A percentile compares a stretch with the other conserved stretches of the same genome.
phyloP scores from a whole-genome alignment of 1,284 basidiomycete species.

The Austropuccinia psidii region DNA sequence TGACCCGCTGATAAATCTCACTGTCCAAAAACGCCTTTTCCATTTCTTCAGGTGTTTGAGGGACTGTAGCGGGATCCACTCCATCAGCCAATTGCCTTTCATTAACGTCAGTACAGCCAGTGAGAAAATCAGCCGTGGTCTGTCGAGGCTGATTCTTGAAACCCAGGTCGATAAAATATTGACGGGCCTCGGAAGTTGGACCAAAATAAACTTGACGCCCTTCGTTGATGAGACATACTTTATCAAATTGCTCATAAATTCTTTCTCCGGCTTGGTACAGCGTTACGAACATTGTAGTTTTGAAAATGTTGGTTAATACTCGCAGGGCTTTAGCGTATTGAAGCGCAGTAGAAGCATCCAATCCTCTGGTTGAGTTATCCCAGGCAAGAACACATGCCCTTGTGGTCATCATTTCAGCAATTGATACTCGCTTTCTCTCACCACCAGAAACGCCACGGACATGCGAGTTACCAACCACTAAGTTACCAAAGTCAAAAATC shows the following conservation, averaged over 20 bases:
- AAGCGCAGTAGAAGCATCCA: constrained; percentile 59
- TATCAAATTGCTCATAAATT: constrained; percentile 54
- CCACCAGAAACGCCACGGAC: constrained; percentile 58
- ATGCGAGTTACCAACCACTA: constrained; percentile 51
- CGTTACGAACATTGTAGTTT: constrained; percentile 45
- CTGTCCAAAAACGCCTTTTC: constrained; percentile 62
- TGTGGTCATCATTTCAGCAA: constrained; percentile 55
- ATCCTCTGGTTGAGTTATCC: constrained; percentile 61
- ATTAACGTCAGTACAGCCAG: constrained; percentile 50
- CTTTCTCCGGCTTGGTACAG: constrained; percentile 59
- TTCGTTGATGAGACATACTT: constrained; percentile 61
- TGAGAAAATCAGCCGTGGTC: constrained; percentile 56
- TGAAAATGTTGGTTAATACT: constrained; percentile 54
- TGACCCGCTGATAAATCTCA: constrained; percentile 54
- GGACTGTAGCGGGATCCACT: constrained; percentile 41
- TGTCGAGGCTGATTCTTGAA: constrained; percentile 57
- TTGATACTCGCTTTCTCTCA: constrained; percentile 57
- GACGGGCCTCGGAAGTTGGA: constrained; percentile 61
- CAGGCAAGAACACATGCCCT: constrained; percentile 46
- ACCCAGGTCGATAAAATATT: constrained; percentile 69
- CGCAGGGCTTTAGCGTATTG: constrained; percentile 57
- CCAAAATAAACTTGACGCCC: constrained; percentile 79
- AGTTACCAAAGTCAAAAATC: constrained; percentile 46
- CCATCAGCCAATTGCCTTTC: constrained; percentile 48
- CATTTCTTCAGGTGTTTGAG: constrained; percentile 42